Conservation (phyloP, 805 yeast genomes). For the Diddensiella transvaalensis region DNA sequence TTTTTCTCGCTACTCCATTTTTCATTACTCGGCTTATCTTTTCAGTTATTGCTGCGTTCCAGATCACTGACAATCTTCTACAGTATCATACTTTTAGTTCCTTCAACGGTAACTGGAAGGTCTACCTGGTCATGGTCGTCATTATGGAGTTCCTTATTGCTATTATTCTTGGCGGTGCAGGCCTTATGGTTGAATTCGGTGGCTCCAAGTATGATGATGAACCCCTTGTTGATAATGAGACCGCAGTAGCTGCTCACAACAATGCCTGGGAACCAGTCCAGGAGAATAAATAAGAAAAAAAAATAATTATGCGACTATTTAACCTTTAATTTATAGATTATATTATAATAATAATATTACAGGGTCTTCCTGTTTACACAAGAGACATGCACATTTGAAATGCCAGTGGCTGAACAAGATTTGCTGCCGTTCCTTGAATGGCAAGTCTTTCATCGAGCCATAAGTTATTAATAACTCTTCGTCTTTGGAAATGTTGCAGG, state of each 20-base stretch:
- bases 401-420: slow-evolving; percentile 54
- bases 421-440: slow-evolving; percentile 40
- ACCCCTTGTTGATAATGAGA: background rate
- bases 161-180: slow-evolving; percentile 17
- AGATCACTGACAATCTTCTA: slow-evolving; percentile 3
- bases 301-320: background rate
- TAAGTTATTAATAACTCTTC: slow-evolving; percentile 60
- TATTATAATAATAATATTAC: too few relatives aligned
- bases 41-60: slow-evolving; percentile 14
- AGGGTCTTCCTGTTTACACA: slow-evolving; percentile 38
- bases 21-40: slow-evolving; percentile 12
- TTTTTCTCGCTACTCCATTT: slow-evolving; percentile 12
- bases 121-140: slow-evolving; percentile 73
- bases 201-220: background rate
- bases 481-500: slow-evolving; percentile 38
- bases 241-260: background rate
- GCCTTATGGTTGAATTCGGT: slow-evolving; percentile 10
- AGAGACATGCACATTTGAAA: slow-evolving; percentile 51
- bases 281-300: background rate
- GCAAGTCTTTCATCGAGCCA: slow-evolving; percentile 47
- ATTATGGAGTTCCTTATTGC: slow-evolving; percentile 81
- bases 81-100: slow-evolving; percentile 12
- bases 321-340: too few relatives aligned
- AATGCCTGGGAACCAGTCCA: background rate
- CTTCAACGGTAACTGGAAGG: slow-evolving; percentile 40